Evolutionary conservation across 1,284 basidiomycete species (phyloP).

Genomic region (Heterobasidion occidentale): DNA sequence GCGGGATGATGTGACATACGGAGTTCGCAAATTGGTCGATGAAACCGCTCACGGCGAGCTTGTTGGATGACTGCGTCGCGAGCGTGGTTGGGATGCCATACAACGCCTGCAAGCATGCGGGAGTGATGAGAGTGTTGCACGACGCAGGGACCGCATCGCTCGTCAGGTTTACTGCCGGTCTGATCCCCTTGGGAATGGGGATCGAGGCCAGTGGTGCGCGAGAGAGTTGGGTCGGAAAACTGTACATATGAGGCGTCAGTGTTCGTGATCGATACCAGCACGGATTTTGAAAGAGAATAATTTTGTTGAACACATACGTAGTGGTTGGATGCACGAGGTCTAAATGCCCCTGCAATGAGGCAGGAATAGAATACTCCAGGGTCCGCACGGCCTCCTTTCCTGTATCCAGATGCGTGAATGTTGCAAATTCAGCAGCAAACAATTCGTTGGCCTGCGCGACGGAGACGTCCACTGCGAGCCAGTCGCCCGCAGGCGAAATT

Average conservation of each 20-base stretch:
- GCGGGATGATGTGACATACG: constrained; percentile 11
- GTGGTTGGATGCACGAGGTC: constrained; percentile 19
- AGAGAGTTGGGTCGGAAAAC: constrained; percentile 3
- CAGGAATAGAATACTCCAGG: constrained; percentile 25
- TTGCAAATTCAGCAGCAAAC: constrained; percentile 22
- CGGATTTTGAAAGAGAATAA: neutral
- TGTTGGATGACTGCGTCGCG: constrained; percentile 19
- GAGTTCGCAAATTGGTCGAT: constrained; percentile 19
- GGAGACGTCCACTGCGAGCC: constrained; percentile 14
- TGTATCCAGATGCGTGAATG: constrained; percentile 20
- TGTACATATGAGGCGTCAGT: neutral
- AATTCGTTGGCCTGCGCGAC: constrained; percentile 23
- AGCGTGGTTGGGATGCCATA: constrained; percentile 24
- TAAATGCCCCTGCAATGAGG: constrained; percentile 12
- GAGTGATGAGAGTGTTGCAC: constrained; percentile 16
- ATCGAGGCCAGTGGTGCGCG: neutral
- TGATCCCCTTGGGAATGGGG: neutral
- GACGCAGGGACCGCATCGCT: constrained; percentile 12
- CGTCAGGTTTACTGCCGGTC: constrained; percentile 7
- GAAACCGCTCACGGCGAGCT: constrained; percentile 24
- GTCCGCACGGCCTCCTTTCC: constrained; percentile 20
- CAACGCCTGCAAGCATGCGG: constrained; percentile 21
- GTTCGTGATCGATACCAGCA: too few relatives aligned
- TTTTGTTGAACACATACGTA: constrained; percentile 5
- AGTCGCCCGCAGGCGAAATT: constrained; percentile 18